These are phyloP conservation scores for Wallacemonas sp. DNA, from an alignment of 208 protist species.

Conservation along the genomic window DNA sequence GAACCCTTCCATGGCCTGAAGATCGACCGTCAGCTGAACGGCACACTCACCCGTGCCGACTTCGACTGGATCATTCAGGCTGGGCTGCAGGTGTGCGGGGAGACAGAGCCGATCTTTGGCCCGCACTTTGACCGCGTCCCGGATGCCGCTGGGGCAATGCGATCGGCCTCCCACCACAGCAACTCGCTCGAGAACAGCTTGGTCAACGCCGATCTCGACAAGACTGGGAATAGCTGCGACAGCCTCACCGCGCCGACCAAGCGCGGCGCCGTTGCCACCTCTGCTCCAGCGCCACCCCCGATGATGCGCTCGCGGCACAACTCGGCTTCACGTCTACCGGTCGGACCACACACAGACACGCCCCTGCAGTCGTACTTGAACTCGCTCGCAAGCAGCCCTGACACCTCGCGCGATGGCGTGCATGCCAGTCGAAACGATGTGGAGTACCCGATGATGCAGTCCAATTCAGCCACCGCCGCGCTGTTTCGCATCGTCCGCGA, in stretches of 20 bases:
- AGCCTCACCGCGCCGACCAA: neutral
- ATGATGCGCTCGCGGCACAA: too few species aligned
- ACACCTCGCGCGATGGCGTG: neutral
- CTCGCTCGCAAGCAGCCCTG: slow-evolving; percentile 3
- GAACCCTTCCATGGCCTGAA: slow-evolving; percentile 23
- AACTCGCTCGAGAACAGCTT: neutral
- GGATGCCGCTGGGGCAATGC: slow-evolving; percentile 1
- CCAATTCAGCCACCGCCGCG: slow-evolving; percentile 5
- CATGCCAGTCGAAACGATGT: neutral
- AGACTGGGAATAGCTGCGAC: neutral
- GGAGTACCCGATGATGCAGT: neutral
- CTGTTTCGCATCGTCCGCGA: neutral
- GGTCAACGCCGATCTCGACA: neutral
- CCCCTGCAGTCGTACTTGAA: slow-evolving; percentile 8
- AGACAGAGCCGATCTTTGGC: neutral
- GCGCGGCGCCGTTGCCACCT: too few species aligned
- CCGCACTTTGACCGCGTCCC: slow-evolving; percentile 17
- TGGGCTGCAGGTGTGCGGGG: slow-evolving; percentile 19
- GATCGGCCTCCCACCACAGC: neutral
- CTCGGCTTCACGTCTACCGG: too few species aligned
- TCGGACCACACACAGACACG: too few species aligned
- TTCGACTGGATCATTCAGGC: slow-evolving; percentile 42
- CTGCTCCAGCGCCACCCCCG: too few species aligned
- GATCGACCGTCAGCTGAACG: slow-evolving; percentile 27
- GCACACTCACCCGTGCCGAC: slow-evolving; percentile 30